A percentile compares a stretch with the other conserved stretches of the same genome.
Evolutionary conservation across 768 basidiomycete genomes (phyloP).

Genomic region (Termitomyces sp.): DNA sequence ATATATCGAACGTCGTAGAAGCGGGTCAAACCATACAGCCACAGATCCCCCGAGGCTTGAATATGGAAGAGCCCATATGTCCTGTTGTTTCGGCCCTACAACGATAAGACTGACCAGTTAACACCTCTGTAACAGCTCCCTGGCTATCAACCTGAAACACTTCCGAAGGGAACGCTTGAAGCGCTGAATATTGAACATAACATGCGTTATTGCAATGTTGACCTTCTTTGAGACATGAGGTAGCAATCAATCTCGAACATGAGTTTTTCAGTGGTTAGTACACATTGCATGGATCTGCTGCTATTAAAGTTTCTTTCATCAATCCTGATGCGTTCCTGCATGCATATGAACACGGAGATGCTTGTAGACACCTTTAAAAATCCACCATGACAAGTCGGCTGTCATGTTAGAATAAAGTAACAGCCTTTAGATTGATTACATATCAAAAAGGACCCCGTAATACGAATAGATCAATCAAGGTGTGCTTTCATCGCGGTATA

Average conservation of each 20-base stretch:
- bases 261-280: not conserved
- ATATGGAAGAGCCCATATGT: not conserved
- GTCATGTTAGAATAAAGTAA: not conserved
- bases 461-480: not conserved
- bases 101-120: not conserved
- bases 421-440: not conserved
- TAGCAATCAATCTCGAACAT: not conserved
- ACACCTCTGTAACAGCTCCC: not conserved
- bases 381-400: constrained; percentile 1
- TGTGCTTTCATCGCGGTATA: not conserved
- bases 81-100: not conserved
- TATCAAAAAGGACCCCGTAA: not conserved
- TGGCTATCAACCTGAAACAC: not conserved
- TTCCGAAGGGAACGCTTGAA: not conserved
- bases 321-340: not conserved
- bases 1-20: not conserved
- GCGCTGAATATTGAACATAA: not conserved
- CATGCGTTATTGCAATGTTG: not conserved
- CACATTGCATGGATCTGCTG: not conserved
- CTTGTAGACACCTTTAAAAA: constrained; percentile 3
- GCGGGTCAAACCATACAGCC: not conserved
- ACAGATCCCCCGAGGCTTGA: not conserved
- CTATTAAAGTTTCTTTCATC: constrained; percentile 4
- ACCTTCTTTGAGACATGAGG: not conserved
- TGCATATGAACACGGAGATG: too few relatives aligned